phyloP scores from a whole-genome alignment of 352 stramenopile genomes.

The Globisporangium solare region DNA sequence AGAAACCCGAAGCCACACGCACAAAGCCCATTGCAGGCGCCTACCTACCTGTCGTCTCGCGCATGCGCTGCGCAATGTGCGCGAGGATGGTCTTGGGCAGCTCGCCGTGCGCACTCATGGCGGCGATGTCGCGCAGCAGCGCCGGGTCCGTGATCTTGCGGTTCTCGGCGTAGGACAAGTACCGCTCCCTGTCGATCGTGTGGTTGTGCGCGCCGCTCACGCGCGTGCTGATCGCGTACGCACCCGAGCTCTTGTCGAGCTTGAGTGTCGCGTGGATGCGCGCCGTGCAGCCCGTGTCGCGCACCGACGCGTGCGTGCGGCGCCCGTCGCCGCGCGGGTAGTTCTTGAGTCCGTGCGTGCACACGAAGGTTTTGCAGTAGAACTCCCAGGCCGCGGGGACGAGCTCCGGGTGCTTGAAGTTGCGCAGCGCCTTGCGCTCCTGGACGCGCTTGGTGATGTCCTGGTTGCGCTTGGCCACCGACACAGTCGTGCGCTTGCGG shows the following conservation, averaged over 20 bases:
- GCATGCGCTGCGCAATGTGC: constrained; percentile 4
- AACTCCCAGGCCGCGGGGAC: constrained; percentile 47
- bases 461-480: constrained; percentile 45
- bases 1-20: neutral
- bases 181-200: constrained; percentile 3
- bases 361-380: constrained; percentile 79
- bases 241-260: neutral
- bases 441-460: constrained; percentile 42
- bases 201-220: constrained; percentile 7
- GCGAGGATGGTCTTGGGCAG: constrained; percentile 6
- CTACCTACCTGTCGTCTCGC: constrained; percentile 2
- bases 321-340: constrained; percentile 56
- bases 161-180: constrained; percentile 9
- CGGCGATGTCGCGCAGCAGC: constrained; percentile 4
- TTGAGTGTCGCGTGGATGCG: constrained; percentile 5
- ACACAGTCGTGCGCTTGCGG: constrained; percentile 47
- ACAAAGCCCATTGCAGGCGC: neutral
- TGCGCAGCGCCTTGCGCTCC: constrained; percentile 11
- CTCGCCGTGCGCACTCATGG: constrained; percentile 8
- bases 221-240: neutral
- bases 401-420: constrained; percentile 15
- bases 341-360: constrained; percentile 66
- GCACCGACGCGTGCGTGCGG: constrained; percentile 56
- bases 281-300: constrained; percentile 26
- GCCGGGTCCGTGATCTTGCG: constrained; percentile 3